These are phyloP conservation scores for Anthracocystis panici-leucophaei DNA, from an alignment of 1,284 basidiomycete species.

Conservation along the genomic window DNA sequence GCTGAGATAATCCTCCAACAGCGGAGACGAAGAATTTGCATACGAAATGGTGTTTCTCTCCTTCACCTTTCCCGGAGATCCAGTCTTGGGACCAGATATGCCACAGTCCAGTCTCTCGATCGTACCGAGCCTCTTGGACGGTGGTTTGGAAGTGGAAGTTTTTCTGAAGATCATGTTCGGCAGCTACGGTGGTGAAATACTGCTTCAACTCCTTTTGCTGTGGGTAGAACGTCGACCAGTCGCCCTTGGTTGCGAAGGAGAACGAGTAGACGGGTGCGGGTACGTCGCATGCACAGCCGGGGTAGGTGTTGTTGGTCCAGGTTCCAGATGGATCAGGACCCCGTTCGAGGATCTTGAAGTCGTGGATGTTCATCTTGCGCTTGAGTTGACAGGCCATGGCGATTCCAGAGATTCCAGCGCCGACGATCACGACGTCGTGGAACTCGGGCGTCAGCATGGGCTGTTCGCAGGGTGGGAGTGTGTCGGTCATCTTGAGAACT, in stretches of 20 bases:
- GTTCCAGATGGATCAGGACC: constrained; percentile 51
- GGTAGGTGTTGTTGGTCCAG: constrained; percentile 64
- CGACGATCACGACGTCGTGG: constrained; percentile 64
- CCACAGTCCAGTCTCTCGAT: constrained; percentile 62
- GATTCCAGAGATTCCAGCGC: constrained; percentile 64
- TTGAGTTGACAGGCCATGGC: constrained; percentile 63
- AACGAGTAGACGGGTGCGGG: constrained; percentile 67
- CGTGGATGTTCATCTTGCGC: constrained; percentile 51
- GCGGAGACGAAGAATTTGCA: constrained; percentile 63
- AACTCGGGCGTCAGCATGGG: constrained; percentile 52
- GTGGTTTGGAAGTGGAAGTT: constrained; percentile 59
- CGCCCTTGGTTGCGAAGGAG: constrained; percentile 62
- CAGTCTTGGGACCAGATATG: constrained; percentile 57
- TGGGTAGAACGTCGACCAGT: constrained; percentile 64
- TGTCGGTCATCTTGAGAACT: constrained; percentile 7
- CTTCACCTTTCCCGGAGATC: constrained; percentile 6
- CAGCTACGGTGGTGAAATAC: constrained; percentile 60
- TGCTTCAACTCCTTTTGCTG: constrained; percentile 59
- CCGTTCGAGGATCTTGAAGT: constrained; percentile 58
- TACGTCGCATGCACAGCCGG: constrained; percentile 64
- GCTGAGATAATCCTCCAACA: constrained; percentile 64
- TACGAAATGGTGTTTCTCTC: constrained; percentile 56
- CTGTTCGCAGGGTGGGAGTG: constrained; percentile 30
- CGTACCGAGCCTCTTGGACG: constrained; percentile 58
- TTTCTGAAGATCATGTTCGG: constrained; percentile 51